Conservation (phyloP, 1,284 basidiomycete species). For the Irpex lacteus region DNA sequence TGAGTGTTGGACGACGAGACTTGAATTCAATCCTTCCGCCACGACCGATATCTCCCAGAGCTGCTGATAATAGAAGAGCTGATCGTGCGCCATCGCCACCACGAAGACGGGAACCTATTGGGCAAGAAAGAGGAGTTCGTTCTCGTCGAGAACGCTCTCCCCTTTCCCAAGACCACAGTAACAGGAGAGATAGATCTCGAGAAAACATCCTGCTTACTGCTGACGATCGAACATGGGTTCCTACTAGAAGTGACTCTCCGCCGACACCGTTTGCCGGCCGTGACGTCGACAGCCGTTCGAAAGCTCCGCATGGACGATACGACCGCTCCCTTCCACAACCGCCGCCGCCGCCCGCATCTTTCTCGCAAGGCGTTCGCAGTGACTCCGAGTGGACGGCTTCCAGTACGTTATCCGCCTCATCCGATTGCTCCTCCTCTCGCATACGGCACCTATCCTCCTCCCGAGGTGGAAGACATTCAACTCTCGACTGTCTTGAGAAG, state of each 20-base stretch:
- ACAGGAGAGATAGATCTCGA: constrained; percentile 17
- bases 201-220: constrained; percentile 14
- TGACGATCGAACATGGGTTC: constrained; percentile 18
- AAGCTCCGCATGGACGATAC: constrained; percentile 18
- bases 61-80: constrained; percentile 14
- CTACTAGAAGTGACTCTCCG: constrained; percentile 17
- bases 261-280: constrained; percentile 17
- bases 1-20: constrained; percentile 16
- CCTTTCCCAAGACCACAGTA: constrained; percentile 13
- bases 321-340: constrained; percentile 16
- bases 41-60: constrained; percentile 16
- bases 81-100: constrained; percentile 21
- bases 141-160: constrained; percentile 21
- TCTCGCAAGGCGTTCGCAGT: constrained; percentile 29
- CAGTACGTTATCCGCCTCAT: constrained; percentile 79
- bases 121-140: constrained; percentile 13
- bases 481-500: constrained; percentile 45
- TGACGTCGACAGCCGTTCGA: constrained; percentile 20
- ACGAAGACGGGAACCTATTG: constrained; percentile 11
- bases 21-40: constrained; percentile 12
- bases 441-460: constrained; percentile 40
- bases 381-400: constrained; percentile 48
- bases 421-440: constrained; percentile 38
- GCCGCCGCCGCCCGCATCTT: constrained; percentile 13
- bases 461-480: constrained; percentile 46